Evolutionary conservation across 163 green algal species (phyloP), one percentile per base, ranked within the genome.

Genomic region (Scenedesmus sp.): DNA sequence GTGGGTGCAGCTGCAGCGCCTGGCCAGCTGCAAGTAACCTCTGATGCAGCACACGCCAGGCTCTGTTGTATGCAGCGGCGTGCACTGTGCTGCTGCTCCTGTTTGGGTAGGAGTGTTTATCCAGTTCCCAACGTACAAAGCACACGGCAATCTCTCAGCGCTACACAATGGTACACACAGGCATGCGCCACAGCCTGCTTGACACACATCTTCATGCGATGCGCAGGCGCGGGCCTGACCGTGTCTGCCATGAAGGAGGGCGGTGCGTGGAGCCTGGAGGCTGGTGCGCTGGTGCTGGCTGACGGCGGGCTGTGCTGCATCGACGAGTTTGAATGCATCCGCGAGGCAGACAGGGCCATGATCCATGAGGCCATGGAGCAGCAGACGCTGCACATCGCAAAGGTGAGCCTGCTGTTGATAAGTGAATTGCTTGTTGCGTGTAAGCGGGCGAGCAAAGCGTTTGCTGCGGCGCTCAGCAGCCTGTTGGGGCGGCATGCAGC

Each of bases 331-430:
- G 96, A 99, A 83, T 95, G 94, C 56, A 95, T 99, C 23, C 34
- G 67, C 59, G 92, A 95, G 67, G 74, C 54, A 1, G 96, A 97
- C 92, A 94, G 94, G 12, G 94, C 95, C 5, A 94, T 93, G 83
- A 95, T 99, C 9, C 97, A 98, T 85, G 97, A 99, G 93, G 98
- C 97, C 7, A 99, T 99, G 98, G 98, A 99, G 96, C 98, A 99
- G 94, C 98, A 99, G 94, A 99, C 96, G 2, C 94, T 99, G 73
- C 97, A 96, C 87, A 95, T 99, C 1, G 97, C 98, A 57, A 99
- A 99, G 95, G 96, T 95, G 83, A 2, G 89, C 60, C 12, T 13
- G 62, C 12, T 16, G 4, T 10, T 56, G 57, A 2, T 23, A 3
- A 46, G 0, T 67, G 55, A 16, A 82, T 82, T 46, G 34, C 34